Base-by-base conservation (phyloP, 305 asterid species). In the Solanum hybrid region DNA sequence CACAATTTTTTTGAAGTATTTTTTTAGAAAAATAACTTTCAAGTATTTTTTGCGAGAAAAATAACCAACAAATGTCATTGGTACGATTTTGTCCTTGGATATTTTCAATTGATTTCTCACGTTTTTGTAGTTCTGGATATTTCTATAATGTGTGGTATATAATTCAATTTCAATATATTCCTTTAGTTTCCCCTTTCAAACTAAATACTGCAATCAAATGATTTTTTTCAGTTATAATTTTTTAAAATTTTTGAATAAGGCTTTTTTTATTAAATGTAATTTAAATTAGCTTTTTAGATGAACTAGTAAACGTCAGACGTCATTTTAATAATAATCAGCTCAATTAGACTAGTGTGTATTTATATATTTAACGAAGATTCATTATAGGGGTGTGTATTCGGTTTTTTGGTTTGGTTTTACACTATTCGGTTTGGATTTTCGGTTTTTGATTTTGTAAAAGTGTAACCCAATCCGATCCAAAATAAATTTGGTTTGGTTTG, bases 221-320 rank as follows among this genome's bases (percentile, higher is more conserved):
- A 11, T 1, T 3, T 10, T 79, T 78, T 79, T 3, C 16, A 80
- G 18, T 24, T 80, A n/a, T 22, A 34, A 11, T 79, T 34, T 78
- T 31, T 26, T 2, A 0, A 6, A 13, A 3, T 0, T 6, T 64
- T 24, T 69, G 16, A 69, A 13, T 28, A 3, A 73, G 11, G 20
- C 5, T 16, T 22, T 22, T 5, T 34, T 77, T 20, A 5, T 18
- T 18, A 11, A 12, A 22, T 28, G 20, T 28, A 73, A 13, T 73
- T 28, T 73, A 28, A 71, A 26, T 76, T 76, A 18, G 16, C 12
- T 18, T 76, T 78, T 35, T 5, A 77, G 8, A 20, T 77, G 31
- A 79, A 79, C 31, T 79, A 40, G 5, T 36, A n/a, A 79, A 79
- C 10, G 37, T 11, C 28, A 79, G 33, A 11, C 22, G 16, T 22